phyloP scores from a whole-genome alignment of 2,329 filamentous ascomycete genomes.

The Apiospora pterosperma region DNA sequence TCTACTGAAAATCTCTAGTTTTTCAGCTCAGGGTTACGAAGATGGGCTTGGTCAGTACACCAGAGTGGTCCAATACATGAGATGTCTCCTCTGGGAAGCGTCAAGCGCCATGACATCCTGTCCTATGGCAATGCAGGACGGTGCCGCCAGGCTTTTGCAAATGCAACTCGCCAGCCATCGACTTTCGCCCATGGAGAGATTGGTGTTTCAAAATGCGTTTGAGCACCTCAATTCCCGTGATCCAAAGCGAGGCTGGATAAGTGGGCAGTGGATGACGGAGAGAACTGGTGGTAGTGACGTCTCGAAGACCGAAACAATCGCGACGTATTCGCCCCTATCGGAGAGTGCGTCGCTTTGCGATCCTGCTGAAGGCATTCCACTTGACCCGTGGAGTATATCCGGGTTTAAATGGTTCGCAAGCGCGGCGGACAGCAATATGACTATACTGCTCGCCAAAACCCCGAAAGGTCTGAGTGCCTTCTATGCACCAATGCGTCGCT shows the following conservation, averaged over 20 bases:
- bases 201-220: constrained; percentile 37
- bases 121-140: constrained; percentile 52
- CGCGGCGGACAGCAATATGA: constrained; percentile 58
- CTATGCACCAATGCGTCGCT: constrained; percentile 45
- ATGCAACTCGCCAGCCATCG: constrained; percentile 21
- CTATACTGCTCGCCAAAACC: constrained; percentile 53
- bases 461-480: constrained; percentile 47
- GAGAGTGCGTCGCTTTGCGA: constrained; percentile 12
- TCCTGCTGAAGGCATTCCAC: constrained; percentile 12
- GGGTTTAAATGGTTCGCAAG: constrained; percentile 65
- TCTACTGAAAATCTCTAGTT: constrained; percentile 23
- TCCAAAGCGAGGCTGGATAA: constrained; percentile 48
- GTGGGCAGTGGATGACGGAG: constrained; percentile 64
- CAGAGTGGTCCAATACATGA: constrained; percentile 57
- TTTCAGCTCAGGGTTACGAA: constrained; percentile 60
- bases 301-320: constrained; percentile 53
- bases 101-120: constrained; percentile 32
- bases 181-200: constrained; percentile 13
- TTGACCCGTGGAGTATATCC: constrained; percentile 41
- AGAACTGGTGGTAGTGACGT: constrained; percentile 56
- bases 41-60: constrained; percentile 46
- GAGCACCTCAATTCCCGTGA: constrained; percentile 41
- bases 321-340: constrained; percentile 21
- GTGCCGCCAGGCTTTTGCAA: constrained; percentile 35
- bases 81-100: constrained; percentile 17